Evolutionary conservation across 2,329 filamentous ascomycete species (phyloP).

Genomic region (Verticillium zaregamsianum): DNA sequence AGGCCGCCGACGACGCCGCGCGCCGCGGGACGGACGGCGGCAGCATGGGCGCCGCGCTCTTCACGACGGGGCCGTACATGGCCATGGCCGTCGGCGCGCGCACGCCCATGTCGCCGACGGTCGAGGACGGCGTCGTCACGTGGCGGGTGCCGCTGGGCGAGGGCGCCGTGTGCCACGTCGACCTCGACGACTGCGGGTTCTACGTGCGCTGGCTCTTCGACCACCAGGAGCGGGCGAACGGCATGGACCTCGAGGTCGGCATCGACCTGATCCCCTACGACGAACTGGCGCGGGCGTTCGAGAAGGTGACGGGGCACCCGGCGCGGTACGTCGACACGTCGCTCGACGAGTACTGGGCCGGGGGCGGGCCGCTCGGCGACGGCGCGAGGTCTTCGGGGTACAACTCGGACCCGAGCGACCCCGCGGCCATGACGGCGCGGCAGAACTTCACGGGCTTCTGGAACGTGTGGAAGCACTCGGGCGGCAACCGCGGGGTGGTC

Average conservation of each 20-base stretch:
- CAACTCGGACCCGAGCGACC: conserved; percentile 23
- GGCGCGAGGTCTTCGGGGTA: conserved; percentile 25
- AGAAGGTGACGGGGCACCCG: conserved; percentile 34
- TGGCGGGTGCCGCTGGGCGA: conserved; percentile 36
- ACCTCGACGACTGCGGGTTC: conserved; percentile 40
- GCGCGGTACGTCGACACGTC: conserved; percentile 32
- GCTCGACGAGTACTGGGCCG: conserved; percentile 28
- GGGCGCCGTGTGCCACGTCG: conserved; percentile 35
- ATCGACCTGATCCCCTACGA: conserved; percentile 34
- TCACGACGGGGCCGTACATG: conserved; percentile 42
- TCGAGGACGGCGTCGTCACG: conserved; percentile 35
- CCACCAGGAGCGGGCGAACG: conserved; percentile 34
- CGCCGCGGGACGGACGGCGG: conserved; percentile 5
- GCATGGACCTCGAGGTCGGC: conserved; percentile 39
- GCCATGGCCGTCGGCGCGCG: conserved; percentile 33
- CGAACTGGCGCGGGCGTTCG: conserved; percentile 37
- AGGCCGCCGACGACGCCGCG: conserved; percentile 18
- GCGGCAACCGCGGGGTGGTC: conserved; percentile 35
- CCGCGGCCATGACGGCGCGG: conserved; percentile 22
- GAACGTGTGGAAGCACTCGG: conserved; percentile 38
- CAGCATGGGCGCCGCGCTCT: conserved; percentile 16
- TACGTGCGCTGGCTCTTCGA: conserved; percentile 47
- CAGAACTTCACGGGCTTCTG: conserved; percentile 50
- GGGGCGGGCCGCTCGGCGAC: conserved; percentile 13
- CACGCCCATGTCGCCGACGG: conserved; percentile 33